phyloP scores from a whole-genome alignment of 768 basidiomycete species.

The Rhizopogon vesiculosus region DNA sequence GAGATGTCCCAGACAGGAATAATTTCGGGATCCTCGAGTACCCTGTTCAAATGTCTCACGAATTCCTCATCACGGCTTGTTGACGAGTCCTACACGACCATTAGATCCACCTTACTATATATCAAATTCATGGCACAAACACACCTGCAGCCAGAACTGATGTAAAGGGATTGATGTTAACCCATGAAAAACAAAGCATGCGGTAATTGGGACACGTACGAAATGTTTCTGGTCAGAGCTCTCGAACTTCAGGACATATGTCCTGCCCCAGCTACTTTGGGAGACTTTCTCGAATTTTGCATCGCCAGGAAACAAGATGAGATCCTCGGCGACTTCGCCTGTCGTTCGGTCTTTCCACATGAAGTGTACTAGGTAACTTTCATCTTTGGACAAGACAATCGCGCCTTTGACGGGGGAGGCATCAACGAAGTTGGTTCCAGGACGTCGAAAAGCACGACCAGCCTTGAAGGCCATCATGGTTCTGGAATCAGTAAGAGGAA shows the following conservation, averaged over 20 bases:
- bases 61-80: constrained; percentile 68
- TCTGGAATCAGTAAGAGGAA: constrained; percentile 20
- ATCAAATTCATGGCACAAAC: neutral
- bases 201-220: constrained; percentile 41
- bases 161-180: neutral
- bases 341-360: constrained; percentile 73
- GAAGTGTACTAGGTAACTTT: constrained; percentile 76
- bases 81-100: constrained; percentile 53
- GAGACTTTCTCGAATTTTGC: constrained; percentile 75
- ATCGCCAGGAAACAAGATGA: constrained; percentile 85
- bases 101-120: neutral
- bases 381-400: constrained; percentile 59
- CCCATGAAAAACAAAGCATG: constrained; percentile 5
- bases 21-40: constrained; percentile 63
- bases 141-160: constrained; percentile 88
- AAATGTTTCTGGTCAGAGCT: constrained; percentile 89
- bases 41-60: constrained; percentile 62
- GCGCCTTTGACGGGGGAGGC: constrained; percentile 70
- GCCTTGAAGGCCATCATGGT: constrained; percentile 54
- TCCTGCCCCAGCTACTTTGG: constrained; percentile 61
- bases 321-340: constrained; percentile 63
- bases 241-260: constrained; percentile 87
- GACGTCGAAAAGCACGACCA: constrained; percentile 69
- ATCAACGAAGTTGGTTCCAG: constrained; percentile 64
- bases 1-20: constrained; percentile 54